Conservation (phyloP, 345 rosid species). For the Dimocarpus longan region DNA sequence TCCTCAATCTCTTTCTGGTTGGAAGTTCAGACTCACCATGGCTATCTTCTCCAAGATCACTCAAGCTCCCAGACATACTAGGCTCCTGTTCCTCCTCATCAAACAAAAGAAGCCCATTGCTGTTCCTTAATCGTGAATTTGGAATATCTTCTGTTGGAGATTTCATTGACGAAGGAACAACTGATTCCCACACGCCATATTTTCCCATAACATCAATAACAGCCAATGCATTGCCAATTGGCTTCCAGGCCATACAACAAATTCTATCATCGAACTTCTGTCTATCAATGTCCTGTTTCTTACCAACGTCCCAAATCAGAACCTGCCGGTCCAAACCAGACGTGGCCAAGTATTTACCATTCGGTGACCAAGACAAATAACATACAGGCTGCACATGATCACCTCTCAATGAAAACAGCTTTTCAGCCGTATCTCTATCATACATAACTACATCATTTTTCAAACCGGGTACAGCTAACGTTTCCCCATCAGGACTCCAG, state of each 20-base stretch:
- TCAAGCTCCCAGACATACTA: slow-evolving; percentile 59
- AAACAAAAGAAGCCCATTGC: slow-evolving; percentile 67
- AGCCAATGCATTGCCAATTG: slow-evolving; percentile 81
- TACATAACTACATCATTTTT: slow-evolving; percentile 89
- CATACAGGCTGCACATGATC: slow-evolving; percentile 77
- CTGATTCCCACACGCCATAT: slow-evolving; percentile 88
- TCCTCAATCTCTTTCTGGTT: slow-evolving; percentile 69
- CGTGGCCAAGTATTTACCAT: slow-evolving; percentile 92
- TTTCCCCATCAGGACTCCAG: slow-evolving; percentile 98
- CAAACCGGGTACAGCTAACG: slow-evolving; percentile 82
- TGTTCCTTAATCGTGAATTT: slow-evolving; percentile 53
- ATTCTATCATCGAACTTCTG: slow-evolving; percentile 78
- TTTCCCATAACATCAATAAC: slow-evolving; percentile 78
- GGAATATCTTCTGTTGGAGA: slow-evolving; percentile 84
- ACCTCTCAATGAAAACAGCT: slow-evolving; percentile 75
- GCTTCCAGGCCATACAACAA: slow-evolving; percentile 91
- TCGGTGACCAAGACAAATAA: slow-evolving; percentile 86
- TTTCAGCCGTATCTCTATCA: slow-evolving; percentile 92
- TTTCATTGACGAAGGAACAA: slow-evolving; percentile 90
- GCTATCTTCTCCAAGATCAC: slow-evolving; percentile 66
- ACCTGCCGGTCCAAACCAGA: slow-evolving; percentile 85
- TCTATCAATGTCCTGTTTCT: slow-evolving; percentile 86
- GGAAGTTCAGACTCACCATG: slow-evolving; percentile 63
- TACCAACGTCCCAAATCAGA: slow-evolving; percentile 85
- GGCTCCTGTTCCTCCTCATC: slow-evolving; percentile 70